phyloP scores from a whole-genome alignment of 495 filamentous ascomycete species.

The Hypoxylon fuscum region DNA sequence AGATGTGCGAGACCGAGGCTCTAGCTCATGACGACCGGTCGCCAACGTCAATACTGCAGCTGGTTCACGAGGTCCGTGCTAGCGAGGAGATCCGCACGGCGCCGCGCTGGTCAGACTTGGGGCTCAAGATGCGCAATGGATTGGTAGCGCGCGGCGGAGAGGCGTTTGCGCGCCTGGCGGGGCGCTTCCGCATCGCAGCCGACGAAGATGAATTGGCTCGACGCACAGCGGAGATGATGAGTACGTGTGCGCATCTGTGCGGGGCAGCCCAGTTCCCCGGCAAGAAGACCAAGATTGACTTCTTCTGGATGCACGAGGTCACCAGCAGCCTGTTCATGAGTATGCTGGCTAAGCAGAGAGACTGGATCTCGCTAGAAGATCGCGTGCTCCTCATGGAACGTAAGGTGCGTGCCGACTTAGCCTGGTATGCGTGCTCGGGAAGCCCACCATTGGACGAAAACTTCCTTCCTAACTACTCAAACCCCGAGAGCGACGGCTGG shows the following conservation, averaged over 20 bases:
- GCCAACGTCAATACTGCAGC: slow-evolving; percentile 11
- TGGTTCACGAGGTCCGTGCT: slow-evolving; percentile 34
- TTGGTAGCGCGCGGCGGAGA: too few relatives aligned
- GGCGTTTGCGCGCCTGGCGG: too few relatives aligned
- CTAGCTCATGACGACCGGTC: slow-evolving; percentile 56
- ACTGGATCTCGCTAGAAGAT: slow-evolving; percentile 44
- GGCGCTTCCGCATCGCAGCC: slow-evolving; percentile 27
- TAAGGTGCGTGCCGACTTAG: slow-evolving; percentile 49
- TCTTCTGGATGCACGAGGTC: slow-evolving; percentile 54
- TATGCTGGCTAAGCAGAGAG: slow-evolving; percentile 32
- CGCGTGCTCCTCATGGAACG: slow-evolving; percentile 49
- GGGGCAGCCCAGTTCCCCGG: slow-evolving; percentile 42
- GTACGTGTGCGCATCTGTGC: slow-evolving; percentile 34
- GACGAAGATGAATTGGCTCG: slow-evolving; percentile 34
- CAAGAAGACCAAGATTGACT: slow-evolving; percentile 49
- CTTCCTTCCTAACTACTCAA: slow-evolving; percentile 28
- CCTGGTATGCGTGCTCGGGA: slow-evolving; percentile 47
- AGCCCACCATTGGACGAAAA: slow-evolving; percentile 30
- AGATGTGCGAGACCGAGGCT: slow-evolving; percentile 14
- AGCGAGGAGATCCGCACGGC: slow-evolving; percentile 31
- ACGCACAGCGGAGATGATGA: slow-evolving; percentile 47
- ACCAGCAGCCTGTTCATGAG: slow-evolving; percentile 47
- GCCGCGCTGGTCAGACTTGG: slow-evolving; percentile 24
- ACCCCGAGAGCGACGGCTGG: slow-evolving; percentile 27
- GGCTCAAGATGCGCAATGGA: slow-evolving; percentile 30